phyloP scores from a whole-genome alignment of 2,329 filamentous ascomycete genomes.

The Iodosphaeria phyllophila region DNA sequence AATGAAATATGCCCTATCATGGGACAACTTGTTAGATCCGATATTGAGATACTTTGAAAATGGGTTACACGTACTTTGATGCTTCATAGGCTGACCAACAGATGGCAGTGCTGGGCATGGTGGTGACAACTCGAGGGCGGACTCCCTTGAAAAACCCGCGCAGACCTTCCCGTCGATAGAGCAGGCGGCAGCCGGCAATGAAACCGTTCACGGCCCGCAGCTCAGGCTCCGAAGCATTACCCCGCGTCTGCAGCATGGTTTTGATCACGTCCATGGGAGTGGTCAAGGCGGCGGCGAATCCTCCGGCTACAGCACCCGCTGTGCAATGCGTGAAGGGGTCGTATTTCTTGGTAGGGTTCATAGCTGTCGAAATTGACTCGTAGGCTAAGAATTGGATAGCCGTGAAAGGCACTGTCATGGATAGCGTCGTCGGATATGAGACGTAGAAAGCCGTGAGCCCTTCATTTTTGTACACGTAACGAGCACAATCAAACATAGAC shows the following conservation, averaged over 20 bases:
- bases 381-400: constrained; percentile 95
- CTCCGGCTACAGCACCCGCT: constrained; percentile 81
- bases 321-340: constrained; percentile 88
- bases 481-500: constrained; percentile 72
- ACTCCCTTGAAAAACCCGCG: constrained; percentile 86
- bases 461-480: constrained; percentile 71
- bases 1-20: constrained; percentile 14
- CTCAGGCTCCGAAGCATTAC: constrained; percentile 63
- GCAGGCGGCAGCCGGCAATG: constrained; percentile 57
- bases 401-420: constrained; percentile 97
- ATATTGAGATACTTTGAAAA: constrained; percentile 1
- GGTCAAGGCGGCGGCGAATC: constrained; percentile 80
- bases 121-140: constrained; percentile 78
- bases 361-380: constrained; percentile 83
- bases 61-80: constrained; percentile 34
- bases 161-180: constrained; percentile 69
- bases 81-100: constrained; percentile 76
- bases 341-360: constrained; percentile 75
- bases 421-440: constrained; percentile 92
- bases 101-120: constrained; percentile 98
- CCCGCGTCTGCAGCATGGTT: constrained; percentile 86
- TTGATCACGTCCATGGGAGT: constrained; percentile 98
- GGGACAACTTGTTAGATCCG: constrained; percentile 3
- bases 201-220: constrained; percentile 74
- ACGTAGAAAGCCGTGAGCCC: constrained; percentile 90